Conservation (phyloP, 805 yeast species). For the Metschnikowia aberdeeniae region DNA sequence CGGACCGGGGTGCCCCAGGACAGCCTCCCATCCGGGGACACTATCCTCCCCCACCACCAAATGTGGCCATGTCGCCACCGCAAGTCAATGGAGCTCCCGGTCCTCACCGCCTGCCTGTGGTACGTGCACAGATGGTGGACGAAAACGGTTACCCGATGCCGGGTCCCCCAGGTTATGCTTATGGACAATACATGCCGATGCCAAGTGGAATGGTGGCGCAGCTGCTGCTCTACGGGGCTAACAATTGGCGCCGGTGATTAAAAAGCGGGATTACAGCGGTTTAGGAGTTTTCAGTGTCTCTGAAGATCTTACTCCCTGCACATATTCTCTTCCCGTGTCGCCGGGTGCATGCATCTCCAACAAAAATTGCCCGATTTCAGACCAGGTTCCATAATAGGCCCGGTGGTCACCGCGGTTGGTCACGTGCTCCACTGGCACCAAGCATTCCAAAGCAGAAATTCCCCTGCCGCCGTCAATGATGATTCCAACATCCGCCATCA, state of each 20-base stretch:
- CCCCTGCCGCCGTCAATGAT: conserved; percentile 34
- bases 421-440: not conserved
- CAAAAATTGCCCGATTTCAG: not conserved
- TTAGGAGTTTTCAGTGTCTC: not conserved
- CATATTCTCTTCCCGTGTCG: too few species aligned
- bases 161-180: conserved; percentile 34
- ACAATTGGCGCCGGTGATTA: conserved; percentile 16
- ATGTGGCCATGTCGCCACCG: conserved; percentile 17
- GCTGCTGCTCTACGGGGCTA: conserved; percentile 18
- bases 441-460: not conserved
- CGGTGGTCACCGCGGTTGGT: not conserved
- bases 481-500: conserved; percentile 45
- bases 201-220: conserved; percentile 29
- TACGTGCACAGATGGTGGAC: conserved; percentile 10
- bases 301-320: too few species aligned
- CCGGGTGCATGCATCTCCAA: too few species aligned
- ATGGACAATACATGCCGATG: conserved; percentile 35
- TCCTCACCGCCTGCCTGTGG: conserved; percentile 16
- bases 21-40: conserved; percentile 15
- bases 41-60: conserved; percentile 13
- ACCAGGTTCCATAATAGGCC: conserved; percentile 7
- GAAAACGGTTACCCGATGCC: conserved; percentile 17
- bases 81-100: conserved; percentile 8
- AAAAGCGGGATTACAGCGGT: not conserved
- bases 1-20: conserved; percentile 18